Evolutionary conservation across 495 filamentous ascomycete species (phyloP), one percentile per base, ranked within the genome.

Genomic region (Podospora anserina): DNA sequence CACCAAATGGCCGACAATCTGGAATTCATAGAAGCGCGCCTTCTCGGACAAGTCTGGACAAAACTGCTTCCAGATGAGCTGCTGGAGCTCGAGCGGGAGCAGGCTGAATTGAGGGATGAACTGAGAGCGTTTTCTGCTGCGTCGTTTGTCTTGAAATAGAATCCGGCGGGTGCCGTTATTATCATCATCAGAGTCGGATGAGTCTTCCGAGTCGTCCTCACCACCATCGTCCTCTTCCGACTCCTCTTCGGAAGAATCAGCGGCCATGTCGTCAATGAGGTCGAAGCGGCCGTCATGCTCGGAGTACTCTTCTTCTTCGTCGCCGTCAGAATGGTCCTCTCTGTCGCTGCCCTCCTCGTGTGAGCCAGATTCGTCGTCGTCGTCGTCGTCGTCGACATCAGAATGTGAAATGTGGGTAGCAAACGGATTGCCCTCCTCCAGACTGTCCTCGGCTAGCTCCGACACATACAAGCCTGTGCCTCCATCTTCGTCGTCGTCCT

Each of bases 41-140:
- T 76, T 72, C 6, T 57, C 64, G 26, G 71, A 73, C 16, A 83
- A 67, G 26, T 80, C 74, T 0, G 77, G 76, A 60, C 79, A 79
- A 54, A 80, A 79, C 11, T 70, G 65, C 30, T 80, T 74, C 82
- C 82, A 84, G 61, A 84, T 71, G 39, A 61, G 74, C 11, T 67
- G 27, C 55, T 79, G 80, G 9, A 84, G 72, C 66, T 84, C 82
- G 1, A 74, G 62, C 0, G 81, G 81, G 2, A 83, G 67, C 23
- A 67, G 68, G 20, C 16, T 68, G 64, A 82, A 83, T 32, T 81
- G 79, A 0, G 77, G 79, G 65, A 83, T 82, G n/a, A 49, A 16
- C 15, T 49, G 39, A 11, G 39, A 11, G 39, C 13, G 39, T 16
- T 49, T 49, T 49, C 18, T 49, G 39, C 39, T 49, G 39, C 6